Conservation (phyloP, 345 rosid genomes). For the Euphorbia tirucalli region DNA sequence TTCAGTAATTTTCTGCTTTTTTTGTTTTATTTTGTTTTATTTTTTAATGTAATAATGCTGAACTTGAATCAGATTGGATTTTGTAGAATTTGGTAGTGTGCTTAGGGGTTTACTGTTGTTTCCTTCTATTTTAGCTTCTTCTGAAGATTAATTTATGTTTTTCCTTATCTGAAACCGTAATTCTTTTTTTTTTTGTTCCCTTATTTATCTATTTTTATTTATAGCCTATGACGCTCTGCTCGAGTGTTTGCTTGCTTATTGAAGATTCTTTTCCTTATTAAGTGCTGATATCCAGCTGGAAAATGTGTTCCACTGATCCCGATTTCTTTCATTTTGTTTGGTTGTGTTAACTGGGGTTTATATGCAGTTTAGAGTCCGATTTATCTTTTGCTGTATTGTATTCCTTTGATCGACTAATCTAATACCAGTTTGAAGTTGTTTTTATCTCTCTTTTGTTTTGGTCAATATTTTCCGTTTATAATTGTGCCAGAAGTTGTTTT, state of each 20-base stretch:
- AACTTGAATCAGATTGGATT: constrained; percentile 18
- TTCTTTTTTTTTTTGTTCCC: not conserved
- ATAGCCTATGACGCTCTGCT: too few species aligned
- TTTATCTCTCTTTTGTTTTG: not conserved
- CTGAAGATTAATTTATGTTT: constrained; percentile 3
- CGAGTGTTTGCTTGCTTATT: too few species aligned
- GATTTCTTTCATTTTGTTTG: not conserved
- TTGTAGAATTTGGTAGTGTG: not conserved
- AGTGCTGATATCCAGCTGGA: too few species aligned
- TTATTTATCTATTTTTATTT: not conserved
- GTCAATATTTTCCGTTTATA: not conserved
- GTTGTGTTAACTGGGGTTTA: not conserved
- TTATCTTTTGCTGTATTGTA: too few species aligned
- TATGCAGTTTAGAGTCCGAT: too few species aligned
- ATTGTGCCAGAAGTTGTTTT: not conserved
- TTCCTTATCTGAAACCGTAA: not conserved
- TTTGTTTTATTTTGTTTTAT: not conserved
- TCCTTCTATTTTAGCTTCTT: not conserved
- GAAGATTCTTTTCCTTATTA: too few species aligned
- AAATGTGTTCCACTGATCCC: too few species aligned
- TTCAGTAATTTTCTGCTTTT: not conserved
- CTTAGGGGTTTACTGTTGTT: not conserved
- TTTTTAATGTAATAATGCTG: not conserved
- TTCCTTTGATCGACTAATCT: too few species aligned
- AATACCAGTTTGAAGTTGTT: too few species aligned